These are phyloP conservation scores for Capsicum pubescens DNA, from an alignment of 257 asterid species.

Conservation along the genomic window DNA sequence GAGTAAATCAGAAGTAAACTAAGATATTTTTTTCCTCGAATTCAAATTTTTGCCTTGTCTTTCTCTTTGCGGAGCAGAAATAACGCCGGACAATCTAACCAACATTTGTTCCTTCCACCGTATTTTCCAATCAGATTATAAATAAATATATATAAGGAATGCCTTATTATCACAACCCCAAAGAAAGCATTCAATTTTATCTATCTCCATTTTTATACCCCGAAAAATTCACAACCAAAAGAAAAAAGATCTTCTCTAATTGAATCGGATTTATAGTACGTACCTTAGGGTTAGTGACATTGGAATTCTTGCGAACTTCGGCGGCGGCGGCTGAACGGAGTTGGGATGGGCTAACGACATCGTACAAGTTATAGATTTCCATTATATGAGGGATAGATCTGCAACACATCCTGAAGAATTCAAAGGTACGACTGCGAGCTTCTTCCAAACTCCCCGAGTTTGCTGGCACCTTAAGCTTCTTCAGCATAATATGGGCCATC, in stretches of 20 bases:
- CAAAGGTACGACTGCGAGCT: slow-evolving; percentile 77
- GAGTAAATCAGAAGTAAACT: not conserved
- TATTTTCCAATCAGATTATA: not conserved
- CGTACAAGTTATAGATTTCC: slow-evolving; percentile 74
- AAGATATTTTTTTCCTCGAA: not conserved
- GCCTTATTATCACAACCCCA: not conserved
- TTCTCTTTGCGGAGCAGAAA: not conserved
- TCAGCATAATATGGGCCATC: slow-evolving; percentile 51
- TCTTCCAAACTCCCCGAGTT: slow-evolving; percentile 72
- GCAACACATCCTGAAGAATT: slow-evolving; percentile 82
- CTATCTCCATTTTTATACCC: not conserved
- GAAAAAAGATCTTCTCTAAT: not conserved
- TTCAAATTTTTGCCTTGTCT: not conserved
- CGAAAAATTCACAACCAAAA: not conserved
- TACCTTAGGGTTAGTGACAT: slow-evolving; percentile 77
- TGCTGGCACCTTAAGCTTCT: slow-evolving; percentile 70
- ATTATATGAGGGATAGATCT: slow-evolving; percentile 85
- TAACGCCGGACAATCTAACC: not conserved
- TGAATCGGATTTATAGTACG: slow-evolving; percentile 39
- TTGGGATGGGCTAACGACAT: slow-evolving; percentile 69
- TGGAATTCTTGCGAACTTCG: slow-evolving; percentile 77
- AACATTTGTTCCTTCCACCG: not conserved
- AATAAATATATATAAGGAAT: no score
- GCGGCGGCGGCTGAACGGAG: slow-evolving; percentile 75
- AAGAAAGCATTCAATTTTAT: not conserved